Base-by-base conservation (phyloP, 2,329 filamentous ascomycete species). In the Colletotrichum orchidophilum region DNA sequence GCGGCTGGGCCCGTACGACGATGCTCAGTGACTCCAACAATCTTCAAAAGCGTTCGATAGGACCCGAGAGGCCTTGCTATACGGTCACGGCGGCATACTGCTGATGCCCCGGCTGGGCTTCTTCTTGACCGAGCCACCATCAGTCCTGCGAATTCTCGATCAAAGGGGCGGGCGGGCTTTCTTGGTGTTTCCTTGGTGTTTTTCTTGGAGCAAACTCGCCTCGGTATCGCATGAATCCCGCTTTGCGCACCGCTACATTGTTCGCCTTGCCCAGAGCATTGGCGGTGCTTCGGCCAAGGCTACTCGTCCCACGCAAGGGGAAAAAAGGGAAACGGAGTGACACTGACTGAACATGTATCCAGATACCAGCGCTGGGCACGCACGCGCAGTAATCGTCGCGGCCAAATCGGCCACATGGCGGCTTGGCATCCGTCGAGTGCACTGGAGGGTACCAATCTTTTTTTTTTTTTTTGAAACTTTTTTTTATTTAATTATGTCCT, bases 241-340 rank as follows among this genome's bases (percentile, higher is more conserved):
- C n/a, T n/a, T 24, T 29, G 12, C 58, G 21, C 46, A 21, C n/a
- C 29, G 33, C 15, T 63, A 27, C 49, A 8, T 63, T 31, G 12
- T 31, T 63, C 31, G 8, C 21, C 39, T 31, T 18, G 65, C 65
- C 65, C 58, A 67, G 58, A 63, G 27, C 50, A 50, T 67, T 67
- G 50, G 65, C 65, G 35, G 33, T 61, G 65, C 65, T 35, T 62
- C 46, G 24, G 67, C 67, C 63, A 70, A 70, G 67, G 12, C 46
- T 46, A 18, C 35, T 54, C 62, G 54, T 54, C 27, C 13, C 33
- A 49, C 53, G 31, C 31, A 57, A 39, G 12, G 46, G 5, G 7
- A 26, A 7, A 8, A 13, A 27, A n/a, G 12, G 24, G 9, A 21
- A 7, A 15, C 7, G 15, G 29, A 29, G 4, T 9, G n/a, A 15